Conservation (phyloP, 2,329 filamentous ascomycete species). For the Stachybotrys chlorohalonatus region DNA sequence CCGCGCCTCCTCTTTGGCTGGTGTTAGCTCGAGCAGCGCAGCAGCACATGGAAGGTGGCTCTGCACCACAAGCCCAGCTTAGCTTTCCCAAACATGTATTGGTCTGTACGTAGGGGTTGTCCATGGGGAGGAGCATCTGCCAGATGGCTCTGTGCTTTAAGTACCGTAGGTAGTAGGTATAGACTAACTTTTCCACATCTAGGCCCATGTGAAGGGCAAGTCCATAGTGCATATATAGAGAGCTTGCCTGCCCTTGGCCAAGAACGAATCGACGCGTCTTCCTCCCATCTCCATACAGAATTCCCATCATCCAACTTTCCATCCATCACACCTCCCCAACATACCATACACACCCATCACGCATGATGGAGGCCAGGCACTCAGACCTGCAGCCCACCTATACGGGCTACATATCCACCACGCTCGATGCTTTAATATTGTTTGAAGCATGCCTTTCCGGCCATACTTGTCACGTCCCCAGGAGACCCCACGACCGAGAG, state of each 20-base stretch:
- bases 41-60: neutral
- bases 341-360: conserved; percentile 9
- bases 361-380: neutral
- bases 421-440: conserved; percentile 67
- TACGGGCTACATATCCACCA: conserved; percentile 57
- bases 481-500: conserved; percentile 80
- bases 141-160: too few species aligned
- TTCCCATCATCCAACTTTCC: too few species aligned
- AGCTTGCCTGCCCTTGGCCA: too few species aligned
- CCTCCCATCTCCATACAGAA: too few species aligned
- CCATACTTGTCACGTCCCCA: conserved; percentile 63
- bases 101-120: too few species aligned
- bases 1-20: neutral
- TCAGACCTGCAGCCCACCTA: conserved; percentile 50
- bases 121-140: too few species aligned
- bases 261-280: too few species aligned
- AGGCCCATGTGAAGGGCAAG: too few species aligned
- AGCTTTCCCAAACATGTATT: neutral
- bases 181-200: too few species aligned
- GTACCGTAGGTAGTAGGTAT: too few species aligned
- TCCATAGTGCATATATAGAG: too few species aligned
- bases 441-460: conserved; percentile 73
- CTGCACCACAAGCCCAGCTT: neutral
- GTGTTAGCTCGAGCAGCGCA: neutral
- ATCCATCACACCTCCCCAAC: too few species aligned